Evolutionary conservation across 768 basidiomycete species (phyloP), one percentile per base, ranked within the genome.

Genomic region (Mycena kentingensis): DNA sequence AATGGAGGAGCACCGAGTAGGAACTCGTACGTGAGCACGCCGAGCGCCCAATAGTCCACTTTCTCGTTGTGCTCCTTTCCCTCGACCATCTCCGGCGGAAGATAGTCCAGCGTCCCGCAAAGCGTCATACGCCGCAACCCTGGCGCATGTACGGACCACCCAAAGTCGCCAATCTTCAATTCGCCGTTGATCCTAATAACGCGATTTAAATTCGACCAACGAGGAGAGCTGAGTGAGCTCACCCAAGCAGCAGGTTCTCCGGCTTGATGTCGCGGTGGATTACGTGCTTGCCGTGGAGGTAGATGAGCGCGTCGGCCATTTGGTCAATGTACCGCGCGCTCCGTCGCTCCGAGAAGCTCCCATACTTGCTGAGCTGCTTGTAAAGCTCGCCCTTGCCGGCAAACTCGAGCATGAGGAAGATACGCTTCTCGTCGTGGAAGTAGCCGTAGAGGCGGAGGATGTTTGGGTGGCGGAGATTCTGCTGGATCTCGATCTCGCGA

Each of bases 181-280:
- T 98, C 96, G 34, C 96, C 96, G 61, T 94, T 93, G 63, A 98
- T 82, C 11, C n/a, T n/a, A n/a, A n/a, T n/a, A n/a, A n/a, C n/a
- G n/a, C n/a, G n/a, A n/a, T n/a, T n/a, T n/a, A n/a, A n/a, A n/a
- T n/a, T n/a, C n/a, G n/a, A n/a, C n/a, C n/a, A n/a, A n/a, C n/a
- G n/a, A n/a, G n/a, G n/a, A n/a, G n/a, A n/a, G n/a, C n/a, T n/a
- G n/a, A n/a, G n/a, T n/a, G n/a, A n/a, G n/a, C n/a, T n/a, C n/a
- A n/a, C n/a, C 95, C 95, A 12, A 98, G 76, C 27, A 99, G 79
- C 43, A 99, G 71, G 68, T 99, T 99, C 73, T 99, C 96, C 0
- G 97, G 97, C 70, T 99, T 99, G 74, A 99, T 99, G 64, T 99
- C 97, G 27, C 97, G 84, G 69, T 99, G 97, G 45, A 98, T 99